Base-by-base conservation (phyloP, 2,329 filamentous ascomycete genomes). In the Plenodomus biglobosus region DNA sequence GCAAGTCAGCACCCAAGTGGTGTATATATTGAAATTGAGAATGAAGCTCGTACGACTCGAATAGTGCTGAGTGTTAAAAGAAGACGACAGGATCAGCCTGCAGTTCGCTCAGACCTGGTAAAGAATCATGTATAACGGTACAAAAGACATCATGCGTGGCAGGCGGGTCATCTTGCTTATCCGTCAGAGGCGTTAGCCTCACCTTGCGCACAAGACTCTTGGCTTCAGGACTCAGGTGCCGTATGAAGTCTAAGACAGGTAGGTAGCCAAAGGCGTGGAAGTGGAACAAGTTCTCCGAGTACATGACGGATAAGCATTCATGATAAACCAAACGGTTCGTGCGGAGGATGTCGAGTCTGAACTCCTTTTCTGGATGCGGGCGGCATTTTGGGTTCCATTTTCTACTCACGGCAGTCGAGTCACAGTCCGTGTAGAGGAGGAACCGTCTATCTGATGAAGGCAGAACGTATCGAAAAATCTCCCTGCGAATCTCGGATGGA, bases 401-500 rank as follows among this genome's bases (percentile, higher is more conserved):
- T 44, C 66, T 66, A 55, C 70, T 72, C 42, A 78, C 57, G 8
- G 61, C 62, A 16, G 58, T 67, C 7, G 70, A 56, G 19, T 74
- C 70, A 52, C 73, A 73, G 56, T 76, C 70, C 24, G 75, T 78
- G 58, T 75, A 74, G 50, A 79, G 66, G 11, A 76, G 69, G 49
- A 78, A 75, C 17, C 76, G 72, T 34, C 71, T 74, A 48, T 69
- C 68, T 13, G 67, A 68, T 20, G 65, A 68, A 4, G 70, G 70
- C 13, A 73, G 55, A 30, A 73, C 56, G 55, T 71, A 69, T 60
- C 66, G 59, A 46, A 71, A 62, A 40, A 73, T 73, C 42, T 72
- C 68, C 42, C 68, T 63, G 18, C 70, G 62, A 36, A 73, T 68
- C 41, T 73, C 70, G 17, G 65, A 65, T 7, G 70, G 70, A n/a